Conservation (phyloP, 208 protist genomes). For the Crithidia mellificae region DNA sequence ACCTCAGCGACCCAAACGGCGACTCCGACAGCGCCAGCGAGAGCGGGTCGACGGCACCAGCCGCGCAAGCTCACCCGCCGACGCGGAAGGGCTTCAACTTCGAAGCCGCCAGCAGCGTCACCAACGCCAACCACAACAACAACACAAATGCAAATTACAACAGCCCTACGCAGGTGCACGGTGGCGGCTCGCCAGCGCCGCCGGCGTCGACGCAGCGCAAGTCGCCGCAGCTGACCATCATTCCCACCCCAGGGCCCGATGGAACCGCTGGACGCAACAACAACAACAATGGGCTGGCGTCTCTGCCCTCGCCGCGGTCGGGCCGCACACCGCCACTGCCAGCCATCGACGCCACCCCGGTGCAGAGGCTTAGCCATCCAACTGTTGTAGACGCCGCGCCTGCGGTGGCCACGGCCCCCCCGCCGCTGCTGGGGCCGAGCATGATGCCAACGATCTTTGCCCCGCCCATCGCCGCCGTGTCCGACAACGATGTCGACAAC, state of each 20-base stretch:
- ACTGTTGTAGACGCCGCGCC: too few species aligned
- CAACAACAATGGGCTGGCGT: background rate
- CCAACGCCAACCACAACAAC: background rate
- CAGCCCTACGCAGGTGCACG: too few species aligned
- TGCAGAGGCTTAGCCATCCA: constrained; percentile 5
- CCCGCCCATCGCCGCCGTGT: background rate
- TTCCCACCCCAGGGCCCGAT: background rate
- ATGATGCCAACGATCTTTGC: constrained; percentile 2
- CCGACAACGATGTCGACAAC: background rate
- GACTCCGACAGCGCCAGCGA: constrained; percentile 1
- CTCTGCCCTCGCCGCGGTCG: background rate
- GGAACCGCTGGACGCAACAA: background rate
- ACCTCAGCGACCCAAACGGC: background rate
- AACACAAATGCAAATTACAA: too few species aligned
- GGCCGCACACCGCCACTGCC: background rate
- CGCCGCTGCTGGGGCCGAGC: background rate
- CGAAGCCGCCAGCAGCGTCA: background rate
- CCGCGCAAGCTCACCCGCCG: background rate
- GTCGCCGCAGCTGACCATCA: background rate
- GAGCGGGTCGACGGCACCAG: background rate
- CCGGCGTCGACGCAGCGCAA: background rate
- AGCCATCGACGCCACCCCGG: background rate
- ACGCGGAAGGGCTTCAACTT: constrained; percentile 19
- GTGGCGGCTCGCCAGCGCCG: background rate
- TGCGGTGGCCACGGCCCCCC: background rate